These are phyloP conservation scores for Stentor coeruleus DNA, from an alignment of 73 alveolate species.

Conservation along the genomic window DNA sequence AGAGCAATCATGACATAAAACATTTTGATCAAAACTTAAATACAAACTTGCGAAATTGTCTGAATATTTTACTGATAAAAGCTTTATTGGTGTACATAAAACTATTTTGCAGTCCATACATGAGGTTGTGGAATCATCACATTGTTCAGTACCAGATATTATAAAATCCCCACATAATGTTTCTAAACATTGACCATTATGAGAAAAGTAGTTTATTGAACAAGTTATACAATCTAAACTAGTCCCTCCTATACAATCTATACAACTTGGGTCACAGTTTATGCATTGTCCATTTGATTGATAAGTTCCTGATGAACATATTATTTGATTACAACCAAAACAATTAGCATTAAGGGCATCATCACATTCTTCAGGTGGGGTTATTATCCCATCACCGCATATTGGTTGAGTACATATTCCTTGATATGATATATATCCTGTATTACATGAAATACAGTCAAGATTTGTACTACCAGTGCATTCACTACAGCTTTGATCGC, in stretches of 20 bases:
- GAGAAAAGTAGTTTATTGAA: background rate
- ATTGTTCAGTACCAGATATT: background rate
- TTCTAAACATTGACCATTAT: background rate
- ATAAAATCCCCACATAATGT: background rate
- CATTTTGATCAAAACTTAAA: background rate
- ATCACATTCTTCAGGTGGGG: background rate
- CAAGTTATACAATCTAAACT: background rate
- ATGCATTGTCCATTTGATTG: background rate
- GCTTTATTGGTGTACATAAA: background rate
- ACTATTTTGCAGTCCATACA: background rate
- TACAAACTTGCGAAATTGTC: background rate
- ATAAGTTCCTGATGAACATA: background rate
- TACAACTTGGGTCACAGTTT: background rate
- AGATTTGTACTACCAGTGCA: background rate
- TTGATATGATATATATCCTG: background rate
- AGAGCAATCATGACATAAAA: background rate
- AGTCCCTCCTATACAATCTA: background rate
- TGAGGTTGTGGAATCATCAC: background rate
- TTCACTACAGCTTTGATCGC: background rate
- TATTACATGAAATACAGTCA: background rate
- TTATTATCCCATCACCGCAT: background rate
- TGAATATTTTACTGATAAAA: too few relatives aligned
- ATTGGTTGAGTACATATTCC: background rate
- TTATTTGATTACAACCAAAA: background rate
- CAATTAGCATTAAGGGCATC: background rate